These are phyloP conservation scores for Marasmius fiardii DNA, from an alignment of 1,284 basidiomycete genomes.

Conservation along the genomic window DNA sequence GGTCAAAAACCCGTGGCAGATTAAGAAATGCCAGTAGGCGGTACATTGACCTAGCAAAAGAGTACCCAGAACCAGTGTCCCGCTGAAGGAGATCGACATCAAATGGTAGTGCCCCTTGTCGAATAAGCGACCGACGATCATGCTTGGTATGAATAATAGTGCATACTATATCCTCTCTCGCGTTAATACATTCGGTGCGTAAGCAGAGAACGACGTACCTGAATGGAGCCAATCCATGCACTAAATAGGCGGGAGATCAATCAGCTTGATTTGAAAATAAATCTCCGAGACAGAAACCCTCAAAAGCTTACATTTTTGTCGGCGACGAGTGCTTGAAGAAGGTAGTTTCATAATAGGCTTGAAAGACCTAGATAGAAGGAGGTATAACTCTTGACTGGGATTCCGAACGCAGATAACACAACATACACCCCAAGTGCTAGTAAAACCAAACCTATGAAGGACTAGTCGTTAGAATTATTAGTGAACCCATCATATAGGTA, in stretches of 20 bases:
- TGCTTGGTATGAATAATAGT: constrained; percentile 40
- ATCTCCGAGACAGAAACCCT: neutral
- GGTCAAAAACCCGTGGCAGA: constrained; percentile 51
- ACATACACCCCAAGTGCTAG: constrained; percentile 6
- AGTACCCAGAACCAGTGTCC: constrained; percentile 43
- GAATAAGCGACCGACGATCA: constrained; percentile 52
- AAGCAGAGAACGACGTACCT: constrained; percentile 33
- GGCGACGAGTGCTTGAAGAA: constrained; percentile 35
- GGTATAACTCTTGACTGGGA: neutral
- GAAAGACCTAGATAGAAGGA: constrained; percentile 27
- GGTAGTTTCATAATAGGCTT: constrained; percentile 46
- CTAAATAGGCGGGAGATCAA: constrained; percentile 27
- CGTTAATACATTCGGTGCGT: neutral
- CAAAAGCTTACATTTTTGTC: constrained; percentile 51
- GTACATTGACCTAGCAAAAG: constrained; percentile 55
- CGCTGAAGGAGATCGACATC: constrained; percentile 40
- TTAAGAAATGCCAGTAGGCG: constrained; percentile 57
- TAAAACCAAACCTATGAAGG: neutral
- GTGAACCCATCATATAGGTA: no score
- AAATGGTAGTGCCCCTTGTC: constrained; percentile 54
- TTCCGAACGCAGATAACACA: neutral
- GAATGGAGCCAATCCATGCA: constrained; percentile 76
- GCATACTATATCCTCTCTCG: constrained; percentile 23
- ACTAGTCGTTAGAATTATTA: neutral
- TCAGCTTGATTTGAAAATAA: constrained; percentile 7